Evolutionary conservation across 108 stramenopile species (phyloP).

Genomic region (Skeletonema menzelii): DNA sequence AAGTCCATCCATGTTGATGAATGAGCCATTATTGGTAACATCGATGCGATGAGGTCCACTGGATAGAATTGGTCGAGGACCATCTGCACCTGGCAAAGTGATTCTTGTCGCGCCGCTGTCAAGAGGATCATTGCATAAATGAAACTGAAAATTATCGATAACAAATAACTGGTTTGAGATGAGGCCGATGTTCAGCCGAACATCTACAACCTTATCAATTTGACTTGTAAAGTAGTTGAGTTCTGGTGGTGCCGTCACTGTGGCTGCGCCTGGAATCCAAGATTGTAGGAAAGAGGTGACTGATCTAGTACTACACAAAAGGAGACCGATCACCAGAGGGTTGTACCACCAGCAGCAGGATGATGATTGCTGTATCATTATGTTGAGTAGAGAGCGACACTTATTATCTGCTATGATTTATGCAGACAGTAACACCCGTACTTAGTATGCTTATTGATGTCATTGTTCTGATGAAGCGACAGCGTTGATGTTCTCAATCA

Average conservation of each 20-base stretch:
- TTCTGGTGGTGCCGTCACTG: not conserved
- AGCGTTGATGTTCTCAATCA: no score
- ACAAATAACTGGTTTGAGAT: not conserved
- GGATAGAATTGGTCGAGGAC: slow-evolving; percentile 23
- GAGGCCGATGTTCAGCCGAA: not conserved
- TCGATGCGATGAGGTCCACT: slow-evolving; percentile 12
- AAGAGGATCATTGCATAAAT: not conserved
- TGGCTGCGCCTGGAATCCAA: not conserved
- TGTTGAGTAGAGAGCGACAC: no score
- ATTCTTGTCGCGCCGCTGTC: not conserved
- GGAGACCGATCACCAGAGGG: not conserved
- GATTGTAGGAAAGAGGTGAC: not conserved
- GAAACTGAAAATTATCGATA: not conserved
- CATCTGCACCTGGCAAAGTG: slow-evolving; percentile 27
- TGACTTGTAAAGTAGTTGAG: not conserved
- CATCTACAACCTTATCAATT: not conserved
- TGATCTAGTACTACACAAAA: not conserved
- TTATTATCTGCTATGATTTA: no score
- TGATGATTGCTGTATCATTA: no score
- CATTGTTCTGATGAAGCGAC: not conserved
- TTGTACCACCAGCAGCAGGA: no score
- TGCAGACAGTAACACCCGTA: no score
- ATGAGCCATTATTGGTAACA: slow-evolving; percentile 9
- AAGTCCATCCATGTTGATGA: slow-evolving; percentile 25
- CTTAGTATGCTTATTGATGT: not conserved